Percentiles rank a stretch among this genome's conserved stretches.
These are phyloP conservation scores for Lactifluus pinguis DNA, from an alignment of 768 basidiomycete species.

Conservation along the genomic window DNA sequence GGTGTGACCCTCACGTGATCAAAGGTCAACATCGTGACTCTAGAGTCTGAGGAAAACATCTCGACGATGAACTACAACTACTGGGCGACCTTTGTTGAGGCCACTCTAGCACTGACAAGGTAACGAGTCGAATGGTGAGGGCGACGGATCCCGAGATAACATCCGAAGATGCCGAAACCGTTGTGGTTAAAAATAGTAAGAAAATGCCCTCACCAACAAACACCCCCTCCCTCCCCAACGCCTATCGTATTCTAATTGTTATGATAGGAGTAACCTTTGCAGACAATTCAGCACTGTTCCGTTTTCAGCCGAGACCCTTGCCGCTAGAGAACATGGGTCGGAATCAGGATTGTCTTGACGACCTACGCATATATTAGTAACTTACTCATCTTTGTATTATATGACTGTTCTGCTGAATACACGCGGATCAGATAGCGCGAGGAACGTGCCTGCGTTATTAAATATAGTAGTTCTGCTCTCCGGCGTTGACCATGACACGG, in stretches of 20 bases:
- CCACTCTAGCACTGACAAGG: no score
- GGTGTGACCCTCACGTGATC: no score
- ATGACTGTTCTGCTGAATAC: neutral
- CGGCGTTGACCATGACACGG: no score
- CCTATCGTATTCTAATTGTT: neutral
- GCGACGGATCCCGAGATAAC: neutral
- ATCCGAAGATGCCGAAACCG: slow-evolving; percentile 32
- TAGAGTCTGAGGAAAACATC: slow-evolving; percentile 38
- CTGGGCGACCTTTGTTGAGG: slow-evolving; percentile 43
- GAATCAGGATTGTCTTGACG: slow-evolving; percentile 51
- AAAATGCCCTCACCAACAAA: slow-evolving; percentile 17
- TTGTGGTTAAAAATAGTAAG: slow-evolving; percentile 64
- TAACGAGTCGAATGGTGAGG: no score
- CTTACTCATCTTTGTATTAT: neutral
- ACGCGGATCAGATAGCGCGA: neutral
- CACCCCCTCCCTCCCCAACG: no score
- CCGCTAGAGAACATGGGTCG: slow-evolving; percentile 52
- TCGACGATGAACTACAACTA: slow-evolving; percentile 64
- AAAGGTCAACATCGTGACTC: slow-evolving; percentile 15
- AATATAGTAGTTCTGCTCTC: neutral
- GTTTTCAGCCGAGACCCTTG: slow-evolving; percentile 39
- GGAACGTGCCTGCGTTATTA: neutral
- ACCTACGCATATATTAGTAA: neutral
- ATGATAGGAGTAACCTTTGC: slow-evolving; percentile 58
- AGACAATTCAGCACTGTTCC: slow-evolving; percentile 64